These are phyloP conservation scores for Dictyophora rubrovolvata DNA, from an alignment of 768 basidiomycete species.

Conservation along the genomic window DNA sequence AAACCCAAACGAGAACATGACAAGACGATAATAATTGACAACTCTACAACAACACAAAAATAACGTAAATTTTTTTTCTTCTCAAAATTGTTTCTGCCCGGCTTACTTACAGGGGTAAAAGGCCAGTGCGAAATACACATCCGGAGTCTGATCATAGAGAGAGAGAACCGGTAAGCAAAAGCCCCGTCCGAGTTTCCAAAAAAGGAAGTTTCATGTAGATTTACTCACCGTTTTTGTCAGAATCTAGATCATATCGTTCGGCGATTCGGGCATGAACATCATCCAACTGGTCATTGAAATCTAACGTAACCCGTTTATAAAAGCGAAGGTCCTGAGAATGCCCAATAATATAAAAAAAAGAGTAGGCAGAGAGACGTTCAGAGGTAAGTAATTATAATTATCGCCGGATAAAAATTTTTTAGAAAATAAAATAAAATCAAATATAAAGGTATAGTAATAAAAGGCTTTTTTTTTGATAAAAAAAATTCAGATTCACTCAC, in stretches of 20 bases:
- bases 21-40: constrained; percentile 65
- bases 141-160: constrained; percentile 36
- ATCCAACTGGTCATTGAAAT: constrained; percentile 39
- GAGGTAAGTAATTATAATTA: no score
- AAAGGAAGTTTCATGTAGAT: not conserved
- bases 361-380: no score
- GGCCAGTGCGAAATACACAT: constrained; percentile 48
- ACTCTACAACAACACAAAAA: constrained; percentile 36
- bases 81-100: no score
- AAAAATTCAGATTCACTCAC: not conserved
- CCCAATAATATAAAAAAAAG: no score
- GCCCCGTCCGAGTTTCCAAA: not conserved
- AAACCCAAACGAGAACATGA: constrained; percentile 82
- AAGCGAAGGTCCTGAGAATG: not conserved
- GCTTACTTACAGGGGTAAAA: constrained; percentile 59
- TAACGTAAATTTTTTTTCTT: no score
- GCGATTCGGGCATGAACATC: not conserved
- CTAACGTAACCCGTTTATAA: constrained; percentile 44
- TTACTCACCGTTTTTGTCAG: not conserved
- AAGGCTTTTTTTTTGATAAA: constrained; percentile 20
- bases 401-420: not conserved
- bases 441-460: constrained; percentile 18
- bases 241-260: not conserved
- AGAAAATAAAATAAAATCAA: not conserved
- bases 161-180: not conserved